phyloP scores from a whole-genome alignment of 2,329 filamentous ascomycete species.

The Talaromyces funiculosus region DNA sequence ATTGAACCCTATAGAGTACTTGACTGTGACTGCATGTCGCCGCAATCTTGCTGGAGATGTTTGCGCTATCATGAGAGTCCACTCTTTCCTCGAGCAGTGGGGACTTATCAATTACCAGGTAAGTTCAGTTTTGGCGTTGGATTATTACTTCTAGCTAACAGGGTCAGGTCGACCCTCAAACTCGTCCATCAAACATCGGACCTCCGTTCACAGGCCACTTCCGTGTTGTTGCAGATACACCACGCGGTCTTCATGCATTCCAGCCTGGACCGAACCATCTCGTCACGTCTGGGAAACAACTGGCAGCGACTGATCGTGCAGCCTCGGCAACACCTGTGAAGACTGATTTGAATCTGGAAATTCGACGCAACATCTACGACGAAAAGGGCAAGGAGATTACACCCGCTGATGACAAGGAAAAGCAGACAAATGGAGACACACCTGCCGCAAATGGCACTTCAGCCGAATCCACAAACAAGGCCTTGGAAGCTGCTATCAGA shows the following conservation, averaged over 20 bases:
- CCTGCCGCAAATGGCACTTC: slow-evolving; percentile 58
- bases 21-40: slow-evolving; percentile 93
- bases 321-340: slow-evolving; percentile 65
- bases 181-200: slow-evolving; percentile 88
- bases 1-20: slow-evolving; percentile 88
- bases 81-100: slow-evolving; percentile 97
- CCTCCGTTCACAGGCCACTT: slow-evolving; percentile 98
- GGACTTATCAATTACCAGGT: slow-evolving; percentile 99
- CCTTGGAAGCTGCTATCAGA: slow-evolving; percentile 55
- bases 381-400: slow-evolving; percentile 79
- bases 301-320: slow-evolving; percentile 64
- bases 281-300: slow-evolving; percentile 55
- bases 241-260: slow-evolving; percentile 88
- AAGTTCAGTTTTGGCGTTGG: slow-evolving; percentile 27
- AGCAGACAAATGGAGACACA: slow-evolving; percentile 63
- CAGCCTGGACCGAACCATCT: slow-evolving; percentile 78
- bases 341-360: slow-evolving; percentile 80
- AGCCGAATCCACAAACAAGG: slow-evolving; percentile 59
- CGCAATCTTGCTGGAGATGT: slow-evolving; percentile 95
- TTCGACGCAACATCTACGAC: slow-evolving; percentile 93
- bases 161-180: slow-evolving; percentile 83
- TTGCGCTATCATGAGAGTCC: slow-evolving; percentile 97
- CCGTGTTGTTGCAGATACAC: slow-evolving; percentile 90
- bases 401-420: slow-evolving; percentile 39
- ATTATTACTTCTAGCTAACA: neutral